Percentiles rank a stretch among this genome's conserved stretches.
phyloP scores from a whole-genome alignment of 257 asterid genomes.

The Mentha longifolia region DNA sequence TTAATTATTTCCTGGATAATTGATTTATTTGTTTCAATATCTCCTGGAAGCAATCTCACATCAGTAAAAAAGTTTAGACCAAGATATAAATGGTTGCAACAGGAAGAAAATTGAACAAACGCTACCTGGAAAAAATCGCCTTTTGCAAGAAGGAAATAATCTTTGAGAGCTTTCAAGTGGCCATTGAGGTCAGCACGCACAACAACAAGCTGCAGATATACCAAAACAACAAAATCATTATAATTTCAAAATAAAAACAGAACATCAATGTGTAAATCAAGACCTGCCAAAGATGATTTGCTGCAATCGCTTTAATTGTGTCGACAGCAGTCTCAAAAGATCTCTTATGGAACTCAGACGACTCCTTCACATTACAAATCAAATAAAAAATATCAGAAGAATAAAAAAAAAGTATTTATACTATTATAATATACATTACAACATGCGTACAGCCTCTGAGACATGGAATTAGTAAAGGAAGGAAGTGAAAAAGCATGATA shows the following conservation, averaged over 20 bases:
- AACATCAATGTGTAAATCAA: slow-evolving; percentile 29
- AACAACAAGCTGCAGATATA: slow-evolving; percentile 83
- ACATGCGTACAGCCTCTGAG: neutral
- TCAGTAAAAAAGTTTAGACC: slow-evolving; percentile 20
- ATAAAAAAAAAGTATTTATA: neutral
- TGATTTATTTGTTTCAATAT: slow-evolving; percentile 4
- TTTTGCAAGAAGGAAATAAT: slow-evolving; percentile 95
- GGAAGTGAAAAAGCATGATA: slow-evolving; percentile 7
- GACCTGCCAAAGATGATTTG: slow-evolving; percentile 99
- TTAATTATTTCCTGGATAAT: slow-evolving; percentile 16
- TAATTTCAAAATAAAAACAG: slow-evolving; percentile 28
- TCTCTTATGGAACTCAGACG: slow-evolving; percentile 93
- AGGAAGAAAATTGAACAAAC: slow-evolving; percentile 11
- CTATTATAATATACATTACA: slow-evolving; percentile 19
- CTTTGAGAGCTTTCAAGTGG: slow-evolving; percentile 97
- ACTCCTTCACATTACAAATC: slow-evolving; percentile 61
- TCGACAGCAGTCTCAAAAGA: slow-evolving; percentile 82
- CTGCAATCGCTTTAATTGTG: slow-evolving; percentile 92
- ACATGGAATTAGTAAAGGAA: slow-evolving; percentile 13
- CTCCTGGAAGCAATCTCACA: slow-evolving; percentile 7
- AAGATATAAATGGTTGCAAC: slow-evolving; percentile 25
- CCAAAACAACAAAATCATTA: slow-evolving; percentile 30
- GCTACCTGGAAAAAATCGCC: slow-evolving; percentile 98
- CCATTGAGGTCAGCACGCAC: slow-evolving; percentile 99
- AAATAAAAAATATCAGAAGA: slow-evolving; percentile 29